phyloP scores from a whole-genome alignment of 495 filamentous ascomycete genomes.

The Penicillium pancosmium region DNA sequence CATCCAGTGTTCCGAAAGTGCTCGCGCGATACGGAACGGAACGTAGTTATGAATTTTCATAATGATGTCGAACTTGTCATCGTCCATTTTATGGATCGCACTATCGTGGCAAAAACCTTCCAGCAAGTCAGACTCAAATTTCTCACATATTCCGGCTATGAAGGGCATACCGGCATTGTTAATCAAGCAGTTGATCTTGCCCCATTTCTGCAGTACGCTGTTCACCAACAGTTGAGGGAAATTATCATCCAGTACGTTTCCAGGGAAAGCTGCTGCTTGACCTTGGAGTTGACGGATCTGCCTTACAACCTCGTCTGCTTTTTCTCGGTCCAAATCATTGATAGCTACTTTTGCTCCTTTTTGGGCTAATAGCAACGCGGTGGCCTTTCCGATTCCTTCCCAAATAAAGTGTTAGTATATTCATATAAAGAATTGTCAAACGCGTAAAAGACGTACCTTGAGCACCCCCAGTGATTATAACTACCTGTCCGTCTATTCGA shows the following conservation, averaged over 20 bases:
- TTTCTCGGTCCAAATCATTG: conserved; percentile 64
- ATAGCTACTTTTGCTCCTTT: conserved; percentile 74
- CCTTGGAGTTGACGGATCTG: conserved; percentile 59
- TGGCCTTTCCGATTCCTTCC: conserved; percentile 48
- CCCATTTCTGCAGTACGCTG: conserved; percentile 68
- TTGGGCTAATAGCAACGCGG: conserved; percentile 66
- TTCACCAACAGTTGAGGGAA: conserved; percentile 50
- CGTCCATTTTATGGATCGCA: conserved; percentile 77
- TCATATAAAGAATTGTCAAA: neutral
- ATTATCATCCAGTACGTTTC: conserved; percentile 14
- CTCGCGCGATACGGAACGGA: conserved; percentile 70
- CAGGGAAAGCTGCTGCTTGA: neutral
- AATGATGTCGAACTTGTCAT: conserved; percentile 79
- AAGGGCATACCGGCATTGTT: conserved; percentile 76
- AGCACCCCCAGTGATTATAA: neutral
- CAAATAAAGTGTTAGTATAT: neutral
- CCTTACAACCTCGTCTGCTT: conserved; percentile 59
- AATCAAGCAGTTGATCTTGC: conserved; percentile 75
- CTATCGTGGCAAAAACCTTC: conserved; percentile 53
- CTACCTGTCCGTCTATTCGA: neutral
- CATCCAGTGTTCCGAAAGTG: conserved; percentile 68
- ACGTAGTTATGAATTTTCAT: conserved; percentile 69
- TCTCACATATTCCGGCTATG: conserved; percentile 14
- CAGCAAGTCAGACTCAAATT: neutral
- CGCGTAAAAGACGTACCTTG: neutral